Conservation (phyloP, 495 filamentous ascomycete genomes). For the Pseudoneurospora amorphoporcata region DNA sequence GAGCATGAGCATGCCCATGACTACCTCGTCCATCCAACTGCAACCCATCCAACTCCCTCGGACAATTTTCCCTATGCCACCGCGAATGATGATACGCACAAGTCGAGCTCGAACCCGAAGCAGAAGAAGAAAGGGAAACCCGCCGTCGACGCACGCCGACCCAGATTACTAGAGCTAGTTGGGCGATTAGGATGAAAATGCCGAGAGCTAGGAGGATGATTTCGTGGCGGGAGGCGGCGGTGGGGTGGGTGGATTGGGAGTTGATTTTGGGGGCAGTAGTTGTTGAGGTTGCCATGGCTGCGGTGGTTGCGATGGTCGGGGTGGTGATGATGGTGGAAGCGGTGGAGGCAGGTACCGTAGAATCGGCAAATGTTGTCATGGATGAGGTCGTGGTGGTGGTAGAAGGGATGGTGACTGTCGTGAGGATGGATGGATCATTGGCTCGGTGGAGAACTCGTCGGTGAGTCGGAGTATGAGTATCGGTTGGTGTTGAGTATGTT, state of each 20-base stretch:
- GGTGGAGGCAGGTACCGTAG: too few species aligned
- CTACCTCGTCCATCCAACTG: background rate
- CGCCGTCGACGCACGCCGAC: conserved; percentile 1
- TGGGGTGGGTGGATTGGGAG: background rate
- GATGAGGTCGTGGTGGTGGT: too few species aligned
- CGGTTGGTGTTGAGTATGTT: background rate
- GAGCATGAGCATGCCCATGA: background rate
- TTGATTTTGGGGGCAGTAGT: background rate
- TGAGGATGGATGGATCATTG: too few species aligned
- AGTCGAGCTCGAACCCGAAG: background rate
- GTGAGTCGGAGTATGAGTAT: background rate
- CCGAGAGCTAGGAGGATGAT: conserved; percentile 11
- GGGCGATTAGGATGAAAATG: conserved; percentile 4
- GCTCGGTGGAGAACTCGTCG: too few species aligned
- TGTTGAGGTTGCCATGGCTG: background rate
- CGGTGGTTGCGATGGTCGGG: background rate
- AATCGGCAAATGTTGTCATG: too few species aligned
- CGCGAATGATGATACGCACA: background rate
- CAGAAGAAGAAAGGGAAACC: background rate
- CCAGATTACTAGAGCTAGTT: conserved; percentile 5
- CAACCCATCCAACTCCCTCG: background rate
- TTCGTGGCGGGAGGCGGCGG: conserved; percentile 4
- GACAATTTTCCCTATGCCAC: background rate
- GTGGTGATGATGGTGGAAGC: background rate
- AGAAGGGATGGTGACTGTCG: too few species aligned